phyloP scores from a whole-genome alignment of 495 filamentous ascomycete species.

The Margaritispora aquatica region DNA sequence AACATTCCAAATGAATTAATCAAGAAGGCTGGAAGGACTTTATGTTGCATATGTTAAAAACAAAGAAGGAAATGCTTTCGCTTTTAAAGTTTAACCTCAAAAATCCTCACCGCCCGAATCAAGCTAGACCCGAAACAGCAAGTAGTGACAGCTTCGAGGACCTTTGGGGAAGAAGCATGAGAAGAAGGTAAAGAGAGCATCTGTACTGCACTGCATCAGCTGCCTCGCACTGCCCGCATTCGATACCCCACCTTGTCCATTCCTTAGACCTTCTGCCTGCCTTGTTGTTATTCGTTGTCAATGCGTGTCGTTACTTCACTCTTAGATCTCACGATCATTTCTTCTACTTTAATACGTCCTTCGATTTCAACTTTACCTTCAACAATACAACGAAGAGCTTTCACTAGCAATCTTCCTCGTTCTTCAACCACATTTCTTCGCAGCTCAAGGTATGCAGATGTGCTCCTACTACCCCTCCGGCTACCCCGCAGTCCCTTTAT shows the following conservation, averaged over 20 bases:
- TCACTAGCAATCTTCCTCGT: constrained; percentile 11
- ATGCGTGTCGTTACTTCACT: constrained; percentile 21
- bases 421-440: constrained; percentile 6
- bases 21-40: constrained; percentile 13
- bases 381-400: constrained; percentile 17
- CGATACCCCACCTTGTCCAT: constrained; percentile 12
- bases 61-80: not conserved
- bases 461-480: too few species aligned
- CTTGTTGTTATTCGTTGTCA: constrained; percentile 11
- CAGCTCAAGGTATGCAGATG: constrained; percentile 7
- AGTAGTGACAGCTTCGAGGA: not conserved
- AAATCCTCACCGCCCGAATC: not conserved
- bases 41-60: constrained; percentile 16
- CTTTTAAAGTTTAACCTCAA: not conserved
- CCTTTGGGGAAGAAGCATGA: not conserved
- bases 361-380: constrained; percentile 10
- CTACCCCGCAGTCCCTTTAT: not conserved
- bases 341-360: constrained; percentile 16
- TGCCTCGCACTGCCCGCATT: constrained; percentile 1
- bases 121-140: not conserved
- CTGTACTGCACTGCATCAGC: too few species aligned
- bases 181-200: not conserved
- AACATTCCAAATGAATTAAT: constrained; percentile 14
- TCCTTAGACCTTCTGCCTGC: not conserved
- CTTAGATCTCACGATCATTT: constrained; percentile 20